Evolutionary conservation across 352 stramenopile species (phyloP).

Genomic region (Salisapilia sapeloensis): DNA sequence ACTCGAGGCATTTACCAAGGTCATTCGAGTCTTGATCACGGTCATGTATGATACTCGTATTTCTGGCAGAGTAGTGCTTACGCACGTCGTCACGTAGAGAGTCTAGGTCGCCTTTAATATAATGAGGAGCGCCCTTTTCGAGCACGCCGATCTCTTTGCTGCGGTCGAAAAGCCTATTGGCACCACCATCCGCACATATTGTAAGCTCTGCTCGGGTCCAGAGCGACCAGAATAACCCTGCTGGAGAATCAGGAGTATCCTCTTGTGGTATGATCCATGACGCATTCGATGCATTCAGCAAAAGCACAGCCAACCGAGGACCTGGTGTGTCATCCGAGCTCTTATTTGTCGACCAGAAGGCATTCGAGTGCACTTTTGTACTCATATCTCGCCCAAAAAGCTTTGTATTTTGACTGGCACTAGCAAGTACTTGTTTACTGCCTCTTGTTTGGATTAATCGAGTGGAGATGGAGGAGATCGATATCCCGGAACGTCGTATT

Average conservation of each 20-base stretch:
- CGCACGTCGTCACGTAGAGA: conserved; percentile 79
- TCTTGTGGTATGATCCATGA: conserved; percentile 20
- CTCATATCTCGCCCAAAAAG: no score
- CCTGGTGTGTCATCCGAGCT: conserved; percentile 5
- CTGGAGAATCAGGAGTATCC: conserved; percentile 5
- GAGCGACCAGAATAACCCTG: conserved; percentile 47
- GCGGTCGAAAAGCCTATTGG: conserved; percentile 87
- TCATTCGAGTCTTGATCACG: conserved; percentile 88
- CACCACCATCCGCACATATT: conserved; percentile 90
- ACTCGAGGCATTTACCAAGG: conserved; percentile 84
- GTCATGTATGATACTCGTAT: conserved; percentile 54
- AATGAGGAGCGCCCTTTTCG: conserved; percentile 53
- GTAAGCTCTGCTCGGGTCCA: conserved; percentile 46
- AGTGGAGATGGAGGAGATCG: no score
- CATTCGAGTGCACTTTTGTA: conserved; percentile 47
- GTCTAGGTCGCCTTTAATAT: conserved; percentile 93
- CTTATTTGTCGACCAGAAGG: conserved; percentile 35
- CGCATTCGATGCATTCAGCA: conserved; percentile 29
- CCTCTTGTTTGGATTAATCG: no score
- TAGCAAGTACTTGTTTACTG: no score
- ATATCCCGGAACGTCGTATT: no score
- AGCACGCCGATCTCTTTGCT: conserved; percentile 15
- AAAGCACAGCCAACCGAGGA: conserved; percentile 32
- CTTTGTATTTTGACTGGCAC: no score
- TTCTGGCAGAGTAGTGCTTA: conserved; percentile 62